Percentiles rank a stretch among this genome's conserved stretches.
Conservation (phyloP, 441 rosid species). For the Cnidoscolus chayamansa region DNA sequence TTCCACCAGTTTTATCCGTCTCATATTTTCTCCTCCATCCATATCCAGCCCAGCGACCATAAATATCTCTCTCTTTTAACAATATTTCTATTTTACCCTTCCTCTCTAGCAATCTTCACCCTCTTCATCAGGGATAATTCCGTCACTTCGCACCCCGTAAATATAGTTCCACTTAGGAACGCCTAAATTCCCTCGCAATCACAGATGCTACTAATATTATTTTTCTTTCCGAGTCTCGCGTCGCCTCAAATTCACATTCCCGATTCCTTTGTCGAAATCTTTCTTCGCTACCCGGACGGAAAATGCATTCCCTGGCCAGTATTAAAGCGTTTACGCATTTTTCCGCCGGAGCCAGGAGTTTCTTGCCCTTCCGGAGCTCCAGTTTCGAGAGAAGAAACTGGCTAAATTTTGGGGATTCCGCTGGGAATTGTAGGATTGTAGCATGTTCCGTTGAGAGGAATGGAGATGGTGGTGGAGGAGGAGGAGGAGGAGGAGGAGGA, state of each 20-base stretch:
- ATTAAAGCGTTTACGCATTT: conserved; percentile 34
- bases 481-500: no score
- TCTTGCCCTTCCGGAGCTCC: conserved; percentile 17
- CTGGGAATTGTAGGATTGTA: conserved; percentile 29
- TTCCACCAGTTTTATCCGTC: no score
- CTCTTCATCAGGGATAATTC: background rate
- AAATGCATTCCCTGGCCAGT: conserved; percentile 26
- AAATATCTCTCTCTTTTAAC: no score
- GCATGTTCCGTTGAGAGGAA: conserved; percentile 36
- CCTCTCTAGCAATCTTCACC: no score
- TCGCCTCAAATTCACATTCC: background rate
- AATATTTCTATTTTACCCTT: no score
- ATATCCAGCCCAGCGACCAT: no score
- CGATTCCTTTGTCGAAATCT: background rate
- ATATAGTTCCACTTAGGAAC: background rate
- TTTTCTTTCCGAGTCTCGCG: background rate
- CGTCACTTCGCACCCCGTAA: background rate
- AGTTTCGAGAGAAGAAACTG: conserved; percentile 23
- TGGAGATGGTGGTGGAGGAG: conserved; percentile 30
- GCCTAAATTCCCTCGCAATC: conserved; percentile 20
- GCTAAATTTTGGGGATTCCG: conserved; percentile 15
- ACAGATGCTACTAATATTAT: no score
- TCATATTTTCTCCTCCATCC: no score
- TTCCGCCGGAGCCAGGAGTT: conserved; percentile 20
- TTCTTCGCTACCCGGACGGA: background rate